These are phyloP conservation scores for Ordospora colligata DNA, from an alignment of 371 early-diverging fungal species.

Conservation along the genomic window DNA sequence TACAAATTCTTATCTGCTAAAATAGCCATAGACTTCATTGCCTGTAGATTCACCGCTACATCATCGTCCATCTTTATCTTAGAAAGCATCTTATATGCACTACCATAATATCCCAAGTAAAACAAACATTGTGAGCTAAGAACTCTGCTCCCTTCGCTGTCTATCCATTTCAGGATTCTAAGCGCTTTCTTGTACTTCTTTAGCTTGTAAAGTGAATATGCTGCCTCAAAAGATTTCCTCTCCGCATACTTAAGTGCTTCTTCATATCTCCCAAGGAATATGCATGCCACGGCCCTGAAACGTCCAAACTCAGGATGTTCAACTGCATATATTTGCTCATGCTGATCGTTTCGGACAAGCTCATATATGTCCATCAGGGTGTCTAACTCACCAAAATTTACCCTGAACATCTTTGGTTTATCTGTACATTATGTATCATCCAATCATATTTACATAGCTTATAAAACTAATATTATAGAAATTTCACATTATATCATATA, in stretches of 20 bases:
- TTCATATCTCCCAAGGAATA: constrained; percentile 36
- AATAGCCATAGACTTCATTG: constrained; percentile 24
- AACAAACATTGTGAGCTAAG: constrained; percentile 44
- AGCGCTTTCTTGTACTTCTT: constrained; percentile 46
- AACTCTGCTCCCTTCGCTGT: constrained; percentile 14
- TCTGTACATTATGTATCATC: too few species aligned
- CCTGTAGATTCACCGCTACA: constrained; percentile 41
- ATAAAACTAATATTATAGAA: too few species aligned
- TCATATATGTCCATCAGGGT: constrained; percentile 19
- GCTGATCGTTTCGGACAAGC: constrained; percentile 20
- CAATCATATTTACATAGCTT: too few species aligned
- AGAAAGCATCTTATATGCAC: constrained; percentile 24
- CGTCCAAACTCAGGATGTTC: neutral
- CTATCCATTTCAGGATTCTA: constrained; percentile 5
- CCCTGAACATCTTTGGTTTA: neutral
- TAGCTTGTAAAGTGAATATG: constrained; percentile 44
- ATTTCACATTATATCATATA: too few species aligned
- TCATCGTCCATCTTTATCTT: constrained; percentile 23
- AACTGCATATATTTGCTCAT: constrained; percentile 33
- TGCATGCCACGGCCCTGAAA: constrained; percentile 39
- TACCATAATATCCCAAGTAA: constrained; percentile 36
- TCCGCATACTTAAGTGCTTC: constrained; percentile 34
- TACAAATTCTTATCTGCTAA: neutral
- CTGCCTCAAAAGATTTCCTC: constrained; percentile 42
- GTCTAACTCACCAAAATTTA: neutral